Percentiles rank a stretch among this genome's conserved stretches.
These are phyloP conservation scores for Penicillium sp. DNA, from an alignment of 2,329 filamentous ascomycete species.

Conservation along the genomic window DNA sequence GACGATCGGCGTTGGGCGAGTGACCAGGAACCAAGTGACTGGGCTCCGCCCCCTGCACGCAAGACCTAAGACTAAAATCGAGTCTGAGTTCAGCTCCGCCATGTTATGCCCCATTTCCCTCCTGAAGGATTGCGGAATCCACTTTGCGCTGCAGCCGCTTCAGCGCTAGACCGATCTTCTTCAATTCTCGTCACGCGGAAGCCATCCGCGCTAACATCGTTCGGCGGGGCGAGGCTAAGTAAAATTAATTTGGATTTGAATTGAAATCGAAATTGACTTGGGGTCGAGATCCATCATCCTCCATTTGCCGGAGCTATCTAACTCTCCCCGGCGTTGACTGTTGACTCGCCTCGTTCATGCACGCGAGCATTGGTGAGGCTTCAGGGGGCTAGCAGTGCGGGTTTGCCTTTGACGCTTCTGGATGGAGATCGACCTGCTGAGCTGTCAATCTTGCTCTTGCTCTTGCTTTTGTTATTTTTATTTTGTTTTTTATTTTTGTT, in stretches of 20 bases:
- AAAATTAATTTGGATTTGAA: too few species aligned
- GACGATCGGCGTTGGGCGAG: not conserved
- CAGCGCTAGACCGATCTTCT: constrained; percentile 17
- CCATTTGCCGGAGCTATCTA: not conserved
- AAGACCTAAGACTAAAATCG: not conserved
- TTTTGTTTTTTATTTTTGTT: not conserved
- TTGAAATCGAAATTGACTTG: not conserved
- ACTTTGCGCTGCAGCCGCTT: constrained; percentile 13
- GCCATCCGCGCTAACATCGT: constrained; percentile 10
- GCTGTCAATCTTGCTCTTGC: not conserved
- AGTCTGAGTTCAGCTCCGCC: constrained; percentile 1
- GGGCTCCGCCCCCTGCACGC: constrained; percentile 3
- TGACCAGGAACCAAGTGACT: constrained; percentile 1
- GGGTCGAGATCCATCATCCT: not conserved
- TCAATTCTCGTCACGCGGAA: constrained; percentile 17
- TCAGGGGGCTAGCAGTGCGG: not conserved
- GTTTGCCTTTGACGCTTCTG: constrained; percentile 1
- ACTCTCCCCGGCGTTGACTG: not conserved
- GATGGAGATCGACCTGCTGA: not conserved
- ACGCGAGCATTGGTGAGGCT: constrained; percentile 2
- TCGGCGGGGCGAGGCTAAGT: not conserved
- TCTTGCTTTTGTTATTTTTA: not conserved
- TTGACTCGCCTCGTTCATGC: not conserved
- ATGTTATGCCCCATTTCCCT: constrained; percentile 1
- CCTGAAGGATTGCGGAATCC: constrained; percentile 14